Percentiles rank a stretch among this genome's conserved stretches.
These are phyloP conservation scores for Pythium dissotocum DNA, from an alignment of 352 stramenopile genomes.

Conservation along the genomic window DNA sequence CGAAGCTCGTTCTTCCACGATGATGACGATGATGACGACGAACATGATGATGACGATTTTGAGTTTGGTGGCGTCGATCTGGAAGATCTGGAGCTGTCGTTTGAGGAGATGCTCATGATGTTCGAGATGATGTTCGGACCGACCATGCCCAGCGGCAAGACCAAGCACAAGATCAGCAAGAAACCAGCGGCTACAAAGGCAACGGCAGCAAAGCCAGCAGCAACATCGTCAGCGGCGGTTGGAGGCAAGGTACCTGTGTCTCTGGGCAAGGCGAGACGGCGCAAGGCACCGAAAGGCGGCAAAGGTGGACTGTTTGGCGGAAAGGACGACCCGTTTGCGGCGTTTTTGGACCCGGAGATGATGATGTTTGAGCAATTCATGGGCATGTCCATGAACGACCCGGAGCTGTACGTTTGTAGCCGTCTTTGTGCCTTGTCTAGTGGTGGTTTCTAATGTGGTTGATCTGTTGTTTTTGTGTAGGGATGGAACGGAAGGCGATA, in stretches of 20 bases:
- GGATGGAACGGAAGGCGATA: constrained; percentile 43
- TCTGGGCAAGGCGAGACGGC: constrained; percentile 12
- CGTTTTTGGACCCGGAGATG: constrained; percentile 32
- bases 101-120: constrained; percentile 79
- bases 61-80: constrained; percentile 35
- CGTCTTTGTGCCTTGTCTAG: not conserved
- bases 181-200: constrained; percentile 2
- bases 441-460: not conserved
- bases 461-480: constrained; percentile 14
- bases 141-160: constrained; percentile 9
- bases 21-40: constrained; percentile 12
- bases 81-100: constrained; percentile 46
- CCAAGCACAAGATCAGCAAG: constrained; percentile 10
- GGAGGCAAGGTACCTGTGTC: constrained; percentile 14
- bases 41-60: constrained; percentile 28
- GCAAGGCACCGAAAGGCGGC: constrained; percentile 16
- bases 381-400: constrained; percentile 29
- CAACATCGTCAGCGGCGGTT: not conserved
- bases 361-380: constrained; percentile 37
- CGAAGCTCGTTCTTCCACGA: constrained; percentile 20
- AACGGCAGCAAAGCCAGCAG: not conserved
- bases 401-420: constrained; percentile 29
- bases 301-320: constrained; percentile 11
- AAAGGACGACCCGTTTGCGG: constrained; percentile 18
- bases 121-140: constrained; percentile 71